phyloP scores from a whole-genome alignment of 2,329 filamentous ascomycete genomes.

The Penicillium hesseltinei region DNA sequence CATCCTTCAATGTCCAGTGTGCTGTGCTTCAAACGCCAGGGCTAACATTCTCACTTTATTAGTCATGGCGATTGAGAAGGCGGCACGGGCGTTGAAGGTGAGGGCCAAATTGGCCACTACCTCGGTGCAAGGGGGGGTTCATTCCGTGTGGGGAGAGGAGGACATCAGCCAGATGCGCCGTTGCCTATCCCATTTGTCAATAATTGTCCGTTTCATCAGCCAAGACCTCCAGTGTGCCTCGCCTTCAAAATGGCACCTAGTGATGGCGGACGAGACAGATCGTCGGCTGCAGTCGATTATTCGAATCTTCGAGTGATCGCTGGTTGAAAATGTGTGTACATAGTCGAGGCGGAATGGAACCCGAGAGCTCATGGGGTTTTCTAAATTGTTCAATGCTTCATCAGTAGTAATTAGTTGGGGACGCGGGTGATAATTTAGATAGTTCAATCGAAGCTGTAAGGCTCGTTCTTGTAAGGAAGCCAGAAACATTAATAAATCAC shows the following conservation, averaged over 20 bases:
- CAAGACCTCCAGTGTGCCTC: constrained; percentile 4
- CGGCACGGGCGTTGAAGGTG: constrained; percentile 27
- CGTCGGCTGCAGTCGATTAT: constrained; percentile 30
- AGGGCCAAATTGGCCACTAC: constrained; percentile 17
- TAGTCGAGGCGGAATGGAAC: neutral
- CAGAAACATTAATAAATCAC: neutral
- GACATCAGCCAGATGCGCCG: constrained; percentile 22
- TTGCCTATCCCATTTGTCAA: constrained; percentile 30
- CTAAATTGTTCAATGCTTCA: neutral
- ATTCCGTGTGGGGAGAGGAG: constrained; percentile 16
- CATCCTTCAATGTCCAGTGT: constrained; percentile 30
- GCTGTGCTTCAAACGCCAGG: constrained; percentile 23
- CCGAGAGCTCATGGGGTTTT: neutral
- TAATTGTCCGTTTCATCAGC: constrained; percentile 28
- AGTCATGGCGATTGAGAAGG: constrained; percentile 31
- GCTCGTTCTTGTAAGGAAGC: neutral
- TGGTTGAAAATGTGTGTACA: constrained; percentile 3
- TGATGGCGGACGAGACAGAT: constrained; percentile 36
- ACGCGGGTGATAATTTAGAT: neutral
- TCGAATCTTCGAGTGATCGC: constrained; percentile 29
- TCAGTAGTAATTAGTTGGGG: neutral
- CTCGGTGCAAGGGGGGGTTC: constrained; percentile 19
- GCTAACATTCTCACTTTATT: constrained; percentile 32
- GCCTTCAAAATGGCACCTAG: constrained; percentile 22
- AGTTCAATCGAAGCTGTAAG: neutral